These are phyloP conservation scores for Lactarius deliciosus DNA, from an alignment of 768 basidiomycete species.

Conservation along the genomic window DNA sequence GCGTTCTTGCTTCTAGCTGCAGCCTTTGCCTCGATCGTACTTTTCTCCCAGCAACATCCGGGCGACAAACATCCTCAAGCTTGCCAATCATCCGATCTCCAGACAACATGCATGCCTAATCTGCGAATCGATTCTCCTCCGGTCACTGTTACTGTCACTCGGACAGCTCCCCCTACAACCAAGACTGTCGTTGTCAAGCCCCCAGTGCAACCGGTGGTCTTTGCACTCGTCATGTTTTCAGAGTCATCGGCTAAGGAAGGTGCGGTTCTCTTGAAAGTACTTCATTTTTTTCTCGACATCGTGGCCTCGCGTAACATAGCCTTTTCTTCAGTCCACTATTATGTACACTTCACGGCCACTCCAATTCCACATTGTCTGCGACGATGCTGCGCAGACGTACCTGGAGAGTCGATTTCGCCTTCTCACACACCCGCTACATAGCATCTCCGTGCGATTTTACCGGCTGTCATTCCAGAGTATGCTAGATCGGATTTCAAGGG, in stretches of 20 bases:
- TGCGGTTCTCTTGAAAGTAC: conserved; percentile 28
- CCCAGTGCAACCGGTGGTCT: conserved; percentile 19
- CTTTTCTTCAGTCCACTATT: conserved; percentile 37
- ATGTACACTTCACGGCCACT: conserved; percentile 42
- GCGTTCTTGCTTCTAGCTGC: conserved; percentile 6
- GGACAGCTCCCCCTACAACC: conserved; percentile 6
- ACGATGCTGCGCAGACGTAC: conserved; percentile 42
- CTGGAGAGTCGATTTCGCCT: conserved; percentile 43
- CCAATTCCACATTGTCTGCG: conserved; percentile 48
- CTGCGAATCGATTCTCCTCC: background rate
- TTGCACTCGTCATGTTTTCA: conserved; percentile 27
- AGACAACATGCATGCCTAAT: background rate
- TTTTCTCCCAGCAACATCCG: background rate
- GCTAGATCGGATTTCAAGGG: conserved; percentile 45
- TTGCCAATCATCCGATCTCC: background rate
- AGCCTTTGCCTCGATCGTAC: background rate
- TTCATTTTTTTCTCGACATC: background rate
- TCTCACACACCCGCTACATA: conserved; percentile 40
- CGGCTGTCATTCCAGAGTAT: conserved; percentile 43
- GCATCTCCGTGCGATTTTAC: conserved; percentile 45
- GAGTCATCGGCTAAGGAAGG: conserved; percentile 26
- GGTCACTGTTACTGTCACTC: background rate
- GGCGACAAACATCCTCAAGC: background rate
- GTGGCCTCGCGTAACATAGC: background rate
- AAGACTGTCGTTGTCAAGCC: conserved; percentile 3